Conservation (phyloP, 2,329 filamentous ascomycete genomes). For the Curvularia sp. region DNA sequence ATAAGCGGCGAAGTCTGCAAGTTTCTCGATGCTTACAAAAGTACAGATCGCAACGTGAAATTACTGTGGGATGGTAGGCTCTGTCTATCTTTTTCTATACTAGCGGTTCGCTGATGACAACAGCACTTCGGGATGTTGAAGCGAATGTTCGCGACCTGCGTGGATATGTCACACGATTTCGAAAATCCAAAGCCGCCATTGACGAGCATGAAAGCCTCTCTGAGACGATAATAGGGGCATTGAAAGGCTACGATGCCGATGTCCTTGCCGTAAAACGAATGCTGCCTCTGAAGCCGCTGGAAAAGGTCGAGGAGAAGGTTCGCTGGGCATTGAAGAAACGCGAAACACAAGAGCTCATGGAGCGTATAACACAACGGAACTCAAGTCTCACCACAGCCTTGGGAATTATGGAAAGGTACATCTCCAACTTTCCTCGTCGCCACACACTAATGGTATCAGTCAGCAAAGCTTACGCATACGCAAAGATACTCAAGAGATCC, state of each 20-base stretch:
- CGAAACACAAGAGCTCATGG: not conserved
- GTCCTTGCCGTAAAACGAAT: not conserved
- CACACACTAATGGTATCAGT: not conserved
- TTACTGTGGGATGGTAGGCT: not conserved
- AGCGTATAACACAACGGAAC: not conserved
- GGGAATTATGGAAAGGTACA: not conserved
- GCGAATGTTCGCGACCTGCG: not conserved
- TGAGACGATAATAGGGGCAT: not conserved
- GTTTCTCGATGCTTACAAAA: slow-evolving; percentile 7
- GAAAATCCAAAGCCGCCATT: not conserved
- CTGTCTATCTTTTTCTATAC: not conserved
- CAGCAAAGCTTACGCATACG: slow-evolving; percentile 4
- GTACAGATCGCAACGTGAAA: not conserved
- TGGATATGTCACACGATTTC: not conserved
- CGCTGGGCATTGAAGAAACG: not conserved
- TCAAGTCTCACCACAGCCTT: not conserved
- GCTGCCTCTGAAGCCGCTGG: not conserved
- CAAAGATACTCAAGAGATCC: not conserved
- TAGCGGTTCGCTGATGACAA: not conserved
- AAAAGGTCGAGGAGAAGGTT: not conserved
- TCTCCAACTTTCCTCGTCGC: not conserved
- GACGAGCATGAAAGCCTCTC: not conserved
- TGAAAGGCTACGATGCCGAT: not conserved
- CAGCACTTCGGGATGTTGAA: slow-evolving; percentile 2
- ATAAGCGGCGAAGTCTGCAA: slow-evolving; percentile 3